Evolutionary conservation across 495 filamentous ascomycete species (phyloP).

Genomic region (Penicillium nucicola): DNA sequence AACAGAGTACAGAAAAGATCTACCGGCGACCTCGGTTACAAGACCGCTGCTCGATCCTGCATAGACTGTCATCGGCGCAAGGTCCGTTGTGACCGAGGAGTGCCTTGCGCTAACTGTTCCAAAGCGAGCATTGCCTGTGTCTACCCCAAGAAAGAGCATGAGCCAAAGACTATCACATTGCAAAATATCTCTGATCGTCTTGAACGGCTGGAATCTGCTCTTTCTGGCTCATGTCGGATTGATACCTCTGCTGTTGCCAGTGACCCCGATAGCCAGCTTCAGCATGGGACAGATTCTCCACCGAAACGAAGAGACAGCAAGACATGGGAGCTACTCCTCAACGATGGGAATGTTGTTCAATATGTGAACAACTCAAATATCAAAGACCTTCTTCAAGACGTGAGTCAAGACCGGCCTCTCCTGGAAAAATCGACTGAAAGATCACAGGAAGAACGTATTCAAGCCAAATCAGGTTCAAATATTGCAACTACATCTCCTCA

Average conservation of each 20-base stretch:
- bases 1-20: background rate
- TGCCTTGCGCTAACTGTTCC: constrained; percentile 60
- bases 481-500: background rate
- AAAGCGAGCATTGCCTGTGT: constrained; percentile 55
- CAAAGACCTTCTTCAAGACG: constrained; percentile 12
- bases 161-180: constrained; percentile 48
- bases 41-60: constrained; percentile 10
- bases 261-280: constrained; percentile 28
- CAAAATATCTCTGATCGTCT: constrained; percentile 53
- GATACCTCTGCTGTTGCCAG: constrained; percentile 21
- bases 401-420: background rate
- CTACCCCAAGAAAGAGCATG: constrained; percentile 47
- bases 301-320: constrained; percentile 11
- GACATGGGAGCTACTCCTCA: constrained; percentile 12
- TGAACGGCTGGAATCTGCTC: constrained; percentile 50
- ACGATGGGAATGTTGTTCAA: constrained; percentile 12
- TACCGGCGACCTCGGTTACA: background rate
- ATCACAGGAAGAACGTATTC: constrained; percentile 3
- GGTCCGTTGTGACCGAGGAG: constrained; percentile 59
- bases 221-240: constrained; percentile 17
- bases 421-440: background rate
- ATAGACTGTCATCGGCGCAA: constrained; percentile 57
- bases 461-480: background rate
- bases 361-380: constrained; percentile 16
- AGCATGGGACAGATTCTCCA: background rate